These are phyloP conservation scores for Lepraria neglecta DNA, from an alignment of 495 filamentous ascomycete genomes.

Conservation along the genomic window DNA sequence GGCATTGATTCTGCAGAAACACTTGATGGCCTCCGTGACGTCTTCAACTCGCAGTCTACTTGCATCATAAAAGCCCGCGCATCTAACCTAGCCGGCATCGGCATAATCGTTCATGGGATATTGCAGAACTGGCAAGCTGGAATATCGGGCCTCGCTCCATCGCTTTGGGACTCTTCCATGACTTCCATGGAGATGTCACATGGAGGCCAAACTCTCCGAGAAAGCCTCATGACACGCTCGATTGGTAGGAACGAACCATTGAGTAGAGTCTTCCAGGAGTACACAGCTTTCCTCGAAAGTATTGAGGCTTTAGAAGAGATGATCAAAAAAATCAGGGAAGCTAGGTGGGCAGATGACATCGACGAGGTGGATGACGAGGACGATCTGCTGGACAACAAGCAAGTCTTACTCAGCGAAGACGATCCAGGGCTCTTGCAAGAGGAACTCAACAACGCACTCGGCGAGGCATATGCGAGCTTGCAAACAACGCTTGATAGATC, in stretches of 20 bases:
- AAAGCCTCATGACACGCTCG: constrained; percentile 43
- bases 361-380: constrained; percentile 70
- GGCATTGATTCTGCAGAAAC: constrained; percentile 56
- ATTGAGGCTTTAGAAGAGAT: constrained; percentile 55
- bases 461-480: constrained; percentile 52
- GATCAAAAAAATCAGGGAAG: constrained; percentile 59
- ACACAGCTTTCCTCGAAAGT: constrained; percentile 60
- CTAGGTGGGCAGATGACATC: constrained; percentile 70
- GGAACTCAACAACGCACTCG: constrained; percentile 51
- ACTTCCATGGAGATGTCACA: constrained; percentile 46
- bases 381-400: constrained; percentile 47
- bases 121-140: constrained; percentile 48
- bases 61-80: constrained; percentile 54
- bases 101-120: constrained; percentile 40
- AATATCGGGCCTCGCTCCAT: constrained; percentile 40
- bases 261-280: constrained; percentile 50
- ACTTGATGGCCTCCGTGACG: constrained; percentile 59
- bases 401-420: constrained; percentile 59
- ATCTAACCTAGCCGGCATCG: constrained; percentile 49
- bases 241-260: constrained; percentile 64
- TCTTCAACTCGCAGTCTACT: constrained; percentile 59
- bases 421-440: constrained; percentile 63
- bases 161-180: constrained; percentile 57
- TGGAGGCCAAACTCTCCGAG: constrained; percentile 51
- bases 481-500: constrained; percentile 46